Evolutionary conservation across 2,329 filamentous ascomycete species (phyloP).

Genomic region (Elsinoe perseae): DNA sequence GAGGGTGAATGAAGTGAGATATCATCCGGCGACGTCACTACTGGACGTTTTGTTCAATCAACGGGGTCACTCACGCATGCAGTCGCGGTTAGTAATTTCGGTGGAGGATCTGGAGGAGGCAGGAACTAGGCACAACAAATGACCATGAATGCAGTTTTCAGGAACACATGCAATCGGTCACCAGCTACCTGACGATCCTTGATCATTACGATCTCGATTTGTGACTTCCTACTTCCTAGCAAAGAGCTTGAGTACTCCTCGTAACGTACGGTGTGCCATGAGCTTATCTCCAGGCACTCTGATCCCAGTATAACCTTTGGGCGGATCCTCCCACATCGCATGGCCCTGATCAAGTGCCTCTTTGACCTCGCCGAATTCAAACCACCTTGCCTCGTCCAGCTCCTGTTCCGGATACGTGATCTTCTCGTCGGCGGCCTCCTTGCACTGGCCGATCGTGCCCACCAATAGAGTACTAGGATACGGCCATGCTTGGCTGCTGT

Average conservation of each 20-base stretch:
- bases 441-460: conserved; percentile 32
- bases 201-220: too few species aligned
- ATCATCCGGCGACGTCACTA: too few species aligned
- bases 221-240: background rate
- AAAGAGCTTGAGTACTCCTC: conserved; percentile 21
- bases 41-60: too few species aligned
- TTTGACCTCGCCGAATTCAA: conserved; percentile 22
- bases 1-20: too few species aligned
- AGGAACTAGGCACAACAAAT: too few species aligned
- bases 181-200: too few species aligned
- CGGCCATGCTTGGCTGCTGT: conserved; percentile 81
- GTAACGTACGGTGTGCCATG: conserved; percentile 22
- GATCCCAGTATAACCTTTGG: conserved; percentile 19
- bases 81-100: too few species aligned
- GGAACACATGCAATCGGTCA: too few species aligned
- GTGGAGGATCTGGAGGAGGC: too few species aligned
- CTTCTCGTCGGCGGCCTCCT: conserved; percentile 19
- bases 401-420: conserved; percentile 23
- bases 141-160: too few species aligned
- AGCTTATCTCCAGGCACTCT: conserved; percentile 21
- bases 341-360: conserved; percentile 22
- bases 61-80: too few species aligned
- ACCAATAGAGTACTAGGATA: conserved; percentile 83
- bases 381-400: conserved; percentile 23
- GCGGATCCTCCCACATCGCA: conserved; percentile 23